Percentiles rank a stretch among this genome's conserved stretches.
These are phyloP conservation scores for Boletellus emodensis DNA, from an alignment of 768 basidiomycete species.

Conservation along the genomic window DNA sequence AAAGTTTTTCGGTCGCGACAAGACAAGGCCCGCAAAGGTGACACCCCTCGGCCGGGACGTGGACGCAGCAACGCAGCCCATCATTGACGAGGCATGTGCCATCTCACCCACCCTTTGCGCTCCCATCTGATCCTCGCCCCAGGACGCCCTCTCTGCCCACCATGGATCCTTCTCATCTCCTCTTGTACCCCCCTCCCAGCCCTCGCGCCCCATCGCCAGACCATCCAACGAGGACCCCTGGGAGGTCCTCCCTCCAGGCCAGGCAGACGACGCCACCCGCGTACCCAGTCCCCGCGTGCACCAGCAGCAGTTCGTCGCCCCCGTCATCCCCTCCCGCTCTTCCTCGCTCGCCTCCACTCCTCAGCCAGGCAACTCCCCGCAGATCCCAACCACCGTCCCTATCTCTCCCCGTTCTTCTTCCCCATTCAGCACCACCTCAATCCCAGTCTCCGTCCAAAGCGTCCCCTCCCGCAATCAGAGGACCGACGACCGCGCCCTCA, in stretches of 20 bases:
- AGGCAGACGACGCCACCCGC: constrained; percentile 22
- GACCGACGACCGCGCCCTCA: constrained; percentile 17
- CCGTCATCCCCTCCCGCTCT: constrained; percentile 42
- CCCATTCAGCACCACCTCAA: constrained; percentile 39
- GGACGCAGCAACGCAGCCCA: constrained; percentile 14
- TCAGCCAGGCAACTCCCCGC: constrained; percentile 39
- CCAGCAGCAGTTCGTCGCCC: constrained; percentile 27
- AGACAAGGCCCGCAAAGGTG: constrained; percentile 37
- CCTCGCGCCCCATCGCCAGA: constrained; percentile 25
- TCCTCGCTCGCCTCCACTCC: constrained; percentile 50
- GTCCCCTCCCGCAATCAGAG: constrained; percentile 10
- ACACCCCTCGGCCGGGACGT: constrained; percentile 23
- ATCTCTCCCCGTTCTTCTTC: constrained; percentile 40
- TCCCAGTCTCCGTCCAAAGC: constrained; percentile 10
- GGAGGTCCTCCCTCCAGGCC: constrained; percentile 38
- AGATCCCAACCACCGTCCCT: constrained; percentile 21
- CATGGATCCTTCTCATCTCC: constrained; percentile 10
- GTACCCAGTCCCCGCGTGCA: constrained; percentile 20
- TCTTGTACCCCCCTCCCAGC: neutral
- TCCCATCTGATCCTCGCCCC: neutral
- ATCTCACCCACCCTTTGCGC: neutral
- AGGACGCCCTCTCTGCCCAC: constrained; percentile 28
- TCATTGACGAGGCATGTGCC: constrained; percentile 30
- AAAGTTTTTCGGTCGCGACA: constrained; percentile 55
- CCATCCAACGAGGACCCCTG: constrained; percentile 42